Evolutionary conservation across 768 basidiomycete species (phyloP), one percentile per base, ranked within the genome.

Genomic region (Sarcodon aspratus): DNA sequence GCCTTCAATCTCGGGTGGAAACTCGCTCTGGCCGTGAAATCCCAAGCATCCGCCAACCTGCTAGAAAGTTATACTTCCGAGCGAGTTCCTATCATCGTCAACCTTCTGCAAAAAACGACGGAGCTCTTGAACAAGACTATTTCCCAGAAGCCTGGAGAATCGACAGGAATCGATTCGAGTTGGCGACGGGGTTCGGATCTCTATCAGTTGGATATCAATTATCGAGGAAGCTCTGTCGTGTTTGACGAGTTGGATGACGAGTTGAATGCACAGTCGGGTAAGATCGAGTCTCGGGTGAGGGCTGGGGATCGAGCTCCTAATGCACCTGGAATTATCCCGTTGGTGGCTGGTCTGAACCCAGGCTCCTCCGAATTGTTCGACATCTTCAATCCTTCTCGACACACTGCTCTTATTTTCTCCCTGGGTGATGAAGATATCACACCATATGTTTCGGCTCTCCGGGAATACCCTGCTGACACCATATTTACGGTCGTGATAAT

Each of bases 121-220:
- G 36, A 46, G 13, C 36, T 62, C 6, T 43, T 51, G 15, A 49
- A 56, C 48, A 36, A 35, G 18, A 27, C 48, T 27, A 12, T 47
- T 34, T 37, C 47, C 11, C 57, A 13, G 55, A 48, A 10, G 55
- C 56, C 5, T 59, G 67, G 51, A 71, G 70, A 7, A 51, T 70
- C 13, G 69, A 68, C 51, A 61, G 59, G 37, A 54, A n/a, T 1
- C 33, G 27, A 36, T 33, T 42, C 44, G 8, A 11, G 2, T n/a
- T 2, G 40, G 17, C 36, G 13, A 17, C 40, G 40, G 27, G 40
- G 40, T 9, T 42, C 27, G 21, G 46, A 57, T 2, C 49, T 74
- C 5, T 53, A 59, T 15, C 72, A 74, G 58, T 68, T 77, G 34
- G 75, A 73, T 7, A 64, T 78, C 40, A 79, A 79, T 58, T 79